Evolutionary conservation across 805 yeast genomes (phyloP).

Genomic region (Saccharomycopsis capsularis): DNA sequence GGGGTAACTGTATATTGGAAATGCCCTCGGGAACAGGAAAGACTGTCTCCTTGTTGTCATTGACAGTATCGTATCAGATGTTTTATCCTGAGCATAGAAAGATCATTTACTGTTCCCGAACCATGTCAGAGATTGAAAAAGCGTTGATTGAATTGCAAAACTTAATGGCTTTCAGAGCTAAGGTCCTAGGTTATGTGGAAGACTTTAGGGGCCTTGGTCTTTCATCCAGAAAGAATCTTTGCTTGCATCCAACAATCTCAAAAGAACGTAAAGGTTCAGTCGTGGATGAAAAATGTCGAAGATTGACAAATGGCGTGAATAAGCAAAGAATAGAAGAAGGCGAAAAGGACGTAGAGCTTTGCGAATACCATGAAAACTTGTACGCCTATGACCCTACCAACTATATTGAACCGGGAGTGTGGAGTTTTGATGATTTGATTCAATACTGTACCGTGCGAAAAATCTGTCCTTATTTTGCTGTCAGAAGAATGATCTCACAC

Average conservation of each 20-base stretch:
- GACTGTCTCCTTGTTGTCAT: constrained; percentile 82
- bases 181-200: constrained; percentile 79
- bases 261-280: constrained; percentile 85
- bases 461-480: constrained; percentile 95
- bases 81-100: constrained; percentile 90
- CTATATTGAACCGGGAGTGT: constrained; percentile 87
- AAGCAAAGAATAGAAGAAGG: constrained; percentile 58
- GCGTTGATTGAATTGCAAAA: constrained; percentile 86
- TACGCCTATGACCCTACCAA: constrained; percentile 83
- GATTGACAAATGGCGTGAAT: constrained; percentile 87
- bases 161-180: constrained; percentile 79
- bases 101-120: constrained; percentile 96
- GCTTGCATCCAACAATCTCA: constrained; percentile 82
- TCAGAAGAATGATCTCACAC: constrained; percentile 92
- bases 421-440: constrained; percentile 79
- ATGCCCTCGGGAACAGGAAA: constrained; percentile 99
- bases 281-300: constrained; percentile 94
- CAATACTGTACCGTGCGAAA: constrained; percentile 71
- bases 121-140: constrained; percentile 98
- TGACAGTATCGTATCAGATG: constrained; percentile 94
- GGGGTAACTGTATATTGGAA: constrained; percentile 93
- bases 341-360: constrained; percentile 52
- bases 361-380: constrained; percentile 87
- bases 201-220: constrained; percentile 92
- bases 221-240: constrained; percentile 88